Evolutionary conservation across 768 basidiomycete species (phyloP), one percentile per base, ranked within the genome.

Genomic region (Thelephora ganbajun): DNA sequence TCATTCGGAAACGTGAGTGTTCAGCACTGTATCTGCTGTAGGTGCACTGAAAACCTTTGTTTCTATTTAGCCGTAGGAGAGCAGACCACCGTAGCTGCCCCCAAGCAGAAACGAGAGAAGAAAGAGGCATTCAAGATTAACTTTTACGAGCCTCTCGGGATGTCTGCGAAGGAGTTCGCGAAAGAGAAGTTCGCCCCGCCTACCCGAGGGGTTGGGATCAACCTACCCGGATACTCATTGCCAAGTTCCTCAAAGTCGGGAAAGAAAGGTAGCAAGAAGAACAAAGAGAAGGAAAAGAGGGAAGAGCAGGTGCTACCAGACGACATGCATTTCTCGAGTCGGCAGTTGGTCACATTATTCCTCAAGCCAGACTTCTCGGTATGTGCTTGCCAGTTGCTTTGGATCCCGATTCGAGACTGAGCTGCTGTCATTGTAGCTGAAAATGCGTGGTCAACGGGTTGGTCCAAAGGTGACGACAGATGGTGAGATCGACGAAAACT

Each of bases 301-400:
- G 78, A 82, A 50, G 78, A 83, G 44, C 82, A 88, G 54, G 73
- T 78, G 6, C 68, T 98, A 39, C 96, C 96, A 1, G 92, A 97
- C 56, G 96, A 99, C 60, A 93, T 94, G 84, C 93, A 97, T 62
- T 99, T 99, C 63, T 85, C 85, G 23, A 89, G 83, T 58, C 71
- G 80, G 53, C 87, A 96, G 56, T 72, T 99, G 11, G 77, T 99
- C 16, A 83, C 91, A 6, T 63, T 99, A 44, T 99, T 98, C 71
- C 63, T 96, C 59, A 99, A 99, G 64, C 94, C 94, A 33, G 91
- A 91, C 61, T 97, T 93, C 59, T 80, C 81, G 47, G 91, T 97
- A 60, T 43, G 85, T 66, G 13, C 52, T n/a, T 44, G 52, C 49
- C 45, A 16, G 3, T 4, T 30, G 22, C 2, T 46, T 43, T 26